Conservation (phyloP, 2,329 filamentous ascomycete genomes). For the Ploettnerulaceae sp. region DNA sequence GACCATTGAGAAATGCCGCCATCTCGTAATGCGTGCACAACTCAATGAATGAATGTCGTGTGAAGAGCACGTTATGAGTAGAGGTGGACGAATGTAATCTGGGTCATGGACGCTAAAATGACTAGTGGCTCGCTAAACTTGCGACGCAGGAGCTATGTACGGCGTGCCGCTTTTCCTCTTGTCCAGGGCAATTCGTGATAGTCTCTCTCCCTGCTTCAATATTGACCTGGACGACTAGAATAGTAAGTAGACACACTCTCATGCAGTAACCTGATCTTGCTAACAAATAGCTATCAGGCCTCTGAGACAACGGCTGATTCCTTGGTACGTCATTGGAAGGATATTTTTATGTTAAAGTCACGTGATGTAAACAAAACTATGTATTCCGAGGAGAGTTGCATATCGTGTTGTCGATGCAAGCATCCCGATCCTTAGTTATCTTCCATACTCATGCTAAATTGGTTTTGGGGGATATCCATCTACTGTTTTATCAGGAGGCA, state of each 20-base stretch:
- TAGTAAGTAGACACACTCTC: not conserved
- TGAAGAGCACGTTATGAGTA: not conserved
- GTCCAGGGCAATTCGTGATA: not conserved
- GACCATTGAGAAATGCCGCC: conserved; percentile 43
- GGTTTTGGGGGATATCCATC: too few species aligned
- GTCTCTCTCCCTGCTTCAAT: not conserved
- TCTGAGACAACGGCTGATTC: not conserved
- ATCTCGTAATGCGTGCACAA: conserved; percentile 21
- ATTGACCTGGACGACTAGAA: conserved; percentile 2
- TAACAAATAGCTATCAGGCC: too few species aligned
- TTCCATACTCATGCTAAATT: too few species aligned
- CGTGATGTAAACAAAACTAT: conserved; percentile 10
- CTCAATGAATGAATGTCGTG: conserved; percentile 12
- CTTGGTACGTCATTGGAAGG: not conserved
- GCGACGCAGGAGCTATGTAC: too few species aligned
- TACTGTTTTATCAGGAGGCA: too few species aligned
- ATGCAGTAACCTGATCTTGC: too few species aligned
- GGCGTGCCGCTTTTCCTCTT: too few species aligned
- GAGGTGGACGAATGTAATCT: not conserved
- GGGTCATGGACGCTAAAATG: not conserved
- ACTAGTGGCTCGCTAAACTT: conserved; percentile 2
- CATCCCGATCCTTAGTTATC: too few species aligned
- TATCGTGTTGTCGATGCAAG: too few species aligned
- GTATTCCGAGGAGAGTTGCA: too few species aligned
- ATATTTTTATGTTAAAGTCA: not conserved